phyloP scores from a whole-genome alignment of 2,329 filamentous ascomycete genomes.

The Hypoxylon sp. region DNA sequence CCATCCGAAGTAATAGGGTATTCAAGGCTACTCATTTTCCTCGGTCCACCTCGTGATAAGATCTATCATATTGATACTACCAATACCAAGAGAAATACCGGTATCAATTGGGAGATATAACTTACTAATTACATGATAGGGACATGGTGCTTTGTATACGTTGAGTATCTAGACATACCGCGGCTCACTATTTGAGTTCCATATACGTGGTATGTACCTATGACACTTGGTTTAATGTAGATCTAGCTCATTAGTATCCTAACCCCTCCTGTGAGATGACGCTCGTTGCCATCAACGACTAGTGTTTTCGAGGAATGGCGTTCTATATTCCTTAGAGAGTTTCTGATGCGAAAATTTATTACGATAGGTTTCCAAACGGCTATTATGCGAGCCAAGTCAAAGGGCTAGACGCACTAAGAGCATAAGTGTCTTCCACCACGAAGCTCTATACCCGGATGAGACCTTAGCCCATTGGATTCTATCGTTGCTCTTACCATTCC shows the following conservation, averaged over 20 bases:
- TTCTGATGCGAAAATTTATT: not conserved
- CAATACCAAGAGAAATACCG: too few species aligned
- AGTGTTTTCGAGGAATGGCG: not conserved
- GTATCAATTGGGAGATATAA: not conserved
- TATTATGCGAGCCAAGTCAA: not conserved
- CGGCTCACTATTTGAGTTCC: not conserved
- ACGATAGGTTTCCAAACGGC: not conserved
- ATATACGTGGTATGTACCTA: not conserved
- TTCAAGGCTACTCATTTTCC: constrained; percentile 6
- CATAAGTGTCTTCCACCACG: not conserved
- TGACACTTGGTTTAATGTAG: not conserved
- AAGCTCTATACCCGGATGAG: not conserved
- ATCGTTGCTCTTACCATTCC: not conserved
- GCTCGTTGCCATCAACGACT: not conserved
- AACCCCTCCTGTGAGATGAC: not conserved
- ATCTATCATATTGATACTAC: not conserved
- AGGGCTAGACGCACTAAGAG: not conserved
- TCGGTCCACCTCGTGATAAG: constrained; percentile 2
- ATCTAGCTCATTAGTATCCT: not conserved
- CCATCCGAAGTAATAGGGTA: constrained; percentile 43
- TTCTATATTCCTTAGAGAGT: not conserved
- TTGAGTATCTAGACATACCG: not conserved
- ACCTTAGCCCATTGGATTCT: not conserved
- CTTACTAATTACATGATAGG: not conserved
- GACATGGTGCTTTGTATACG: too few species aligned